phyloP scores from a whole-genome alignment of 495 filamentous ascomycete genomes.

The Gamarada debralockiae region DNA sequence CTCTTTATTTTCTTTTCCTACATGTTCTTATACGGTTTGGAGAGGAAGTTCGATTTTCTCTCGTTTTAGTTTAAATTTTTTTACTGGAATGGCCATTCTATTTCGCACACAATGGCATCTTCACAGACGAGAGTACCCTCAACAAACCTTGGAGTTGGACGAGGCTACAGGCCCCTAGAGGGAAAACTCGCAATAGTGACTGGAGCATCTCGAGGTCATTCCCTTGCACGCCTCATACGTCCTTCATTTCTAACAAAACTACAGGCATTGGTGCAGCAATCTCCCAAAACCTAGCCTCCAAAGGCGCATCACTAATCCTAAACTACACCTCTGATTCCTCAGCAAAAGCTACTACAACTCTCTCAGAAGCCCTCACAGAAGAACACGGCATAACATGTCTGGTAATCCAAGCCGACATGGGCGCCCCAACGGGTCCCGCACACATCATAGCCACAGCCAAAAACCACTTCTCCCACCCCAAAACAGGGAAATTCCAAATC shows the following conservation, averaged over 20 bases:
- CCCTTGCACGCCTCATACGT: too few species aligned
- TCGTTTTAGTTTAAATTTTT: not conserved
- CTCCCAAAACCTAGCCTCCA: conserved; percentile 69
- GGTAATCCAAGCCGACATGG: conserved; percentile 42
- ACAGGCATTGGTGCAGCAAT: conserved; percentile 86
- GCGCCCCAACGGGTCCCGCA: conserved; percentile 32
- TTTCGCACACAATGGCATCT: conserved; percentile 15
- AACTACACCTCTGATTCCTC: conserved; percentile 66
- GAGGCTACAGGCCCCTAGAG: conserved; percentile 38
- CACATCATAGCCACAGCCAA: conserved; percentile 31
- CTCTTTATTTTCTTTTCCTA: not conserved
- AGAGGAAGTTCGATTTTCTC: not conserved
- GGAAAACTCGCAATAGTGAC: conserved; percentile 75
- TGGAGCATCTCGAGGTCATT: conserved; percentile 68
- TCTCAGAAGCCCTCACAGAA: conserved; percentile 29
- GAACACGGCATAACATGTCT: conserved; percentile 34
- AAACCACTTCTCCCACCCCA: conserved; percentile 25
- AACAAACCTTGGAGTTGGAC: conserved; percentile 17
- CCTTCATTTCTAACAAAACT: not conserved
- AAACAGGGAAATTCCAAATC: conserved; percentile 52
- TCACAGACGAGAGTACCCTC: conserved; percentile 9
- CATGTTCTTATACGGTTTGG: too few species aligned
- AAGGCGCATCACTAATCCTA: conserved; percentile 66
- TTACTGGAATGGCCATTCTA: not conserved
- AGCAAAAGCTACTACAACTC: conserved; percentile 33